These are phyloP conservation scores for Circinella minor DNA, from an alignment of 371 early-diverging fungal genomes.

Conservation along the genomic window DNA sequence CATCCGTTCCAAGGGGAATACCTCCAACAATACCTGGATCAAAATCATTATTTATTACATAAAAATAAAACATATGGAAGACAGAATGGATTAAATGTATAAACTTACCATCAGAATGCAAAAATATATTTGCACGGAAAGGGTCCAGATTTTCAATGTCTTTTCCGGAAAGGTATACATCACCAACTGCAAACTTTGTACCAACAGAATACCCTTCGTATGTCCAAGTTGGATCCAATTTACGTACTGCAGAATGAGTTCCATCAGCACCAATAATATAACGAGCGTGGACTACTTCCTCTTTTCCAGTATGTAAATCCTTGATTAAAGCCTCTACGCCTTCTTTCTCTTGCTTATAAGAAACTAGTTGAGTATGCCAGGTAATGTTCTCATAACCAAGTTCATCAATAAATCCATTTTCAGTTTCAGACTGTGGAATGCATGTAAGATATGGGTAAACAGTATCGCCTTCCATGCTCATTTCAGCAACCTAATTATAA, in stretches of 20 bases:
- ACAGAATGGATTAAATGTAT: not conserved
- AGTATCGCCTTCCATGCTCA: too few relatives aligned
- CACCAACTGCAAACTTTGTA: conserved; percentile 35
- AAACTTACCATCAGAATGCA: conserved; percentile 1
- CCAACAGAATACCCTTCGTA: conserved; percentile 36
- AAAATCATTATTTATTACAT: too few relatives aligned
- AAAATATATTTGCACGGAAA: conserved; percentile 10
- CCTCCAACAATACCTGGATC: not conserved
- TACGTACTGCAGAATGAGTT: conserved; percentile 38
- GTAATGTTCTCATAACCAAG: conserved; percentile 19
- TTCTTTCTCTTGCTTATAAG: conserved; percentile 35
- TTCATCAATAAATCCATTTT: conserved; percentile 18
- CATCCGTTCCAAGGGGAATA: too few relatives aligned
- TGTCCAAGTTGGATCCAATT: conserved; percentile 28
- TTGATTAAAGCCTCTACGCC: conserved; percentile 22
- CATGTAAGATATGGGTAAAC: not conserved
- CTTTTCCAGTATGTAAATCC: not conserved
- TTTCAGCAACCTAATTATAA: too few relatives aligned
- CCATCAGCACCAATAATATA: conserved; percentile 52
- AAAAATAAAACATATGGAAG: too few relatives aligned
- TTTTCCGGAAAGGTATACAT: conserved; percentile 22
- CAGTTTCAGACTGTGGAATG: conserved; percentile 36
- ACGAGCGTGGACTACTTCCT: conserved; percentile 14
- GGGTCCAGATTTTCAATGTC: not conserved
- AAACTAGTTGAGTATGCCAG: conserved; percentile 34